phyloP scores from a whole-genome alignment of 495 filamentous ascomycete genomes.

The Neurospora tetraspora region DNA sequence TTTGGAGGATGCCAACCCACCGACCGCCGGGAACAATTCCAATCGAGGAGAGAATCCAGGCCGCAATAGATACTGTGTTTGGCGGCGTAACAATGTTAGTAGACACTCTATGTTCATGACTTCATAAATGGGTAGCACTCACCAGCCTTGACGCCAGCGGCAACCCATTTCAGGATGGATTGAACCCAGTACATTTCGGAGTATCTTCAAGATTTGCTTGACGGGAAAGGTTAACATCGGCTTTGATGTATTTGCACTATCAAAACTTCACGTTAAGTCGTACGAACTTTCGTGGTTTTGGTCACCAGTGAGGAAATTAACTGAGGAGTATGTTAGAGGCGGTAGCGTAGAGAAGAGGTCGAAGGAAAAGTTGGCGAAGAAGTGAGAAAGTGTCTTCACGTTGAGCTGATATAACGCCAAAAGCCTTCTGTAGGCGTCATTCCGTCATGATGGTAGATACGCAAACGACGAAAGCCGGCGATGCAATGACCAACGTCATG shows the following conservation, averaged over 20 bases:
- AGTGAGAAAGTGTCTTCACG: neutral
- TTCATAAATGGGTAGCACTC: neutral
- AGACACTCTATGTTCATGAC: too few relatives aligned
- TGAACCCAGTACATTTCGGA: neutral
- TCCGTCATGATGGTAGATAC: neutral
- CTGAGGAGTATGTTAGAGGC: neutral
- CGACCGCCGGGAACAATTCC: too few relatives aligned
- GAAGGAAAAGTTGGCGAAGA: neutral
- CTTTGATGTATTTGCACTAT: neutral
- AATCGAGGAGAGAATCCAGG: too few relatives aligned
- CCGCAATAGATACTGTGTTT: neutral
- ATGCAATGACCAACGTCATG: neutral
- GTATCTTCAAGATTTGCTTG: neutral
- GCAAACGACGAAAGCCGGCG: neutral
- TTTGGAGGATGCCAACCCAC: too few relatives aligned
- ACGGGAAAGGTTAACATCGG: neutral
- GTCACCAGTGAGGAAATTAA: neutral
- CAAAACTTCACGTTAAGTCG: neutral
- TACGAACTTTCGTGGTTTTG: neutral
- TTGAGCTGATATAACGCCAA: neutral
- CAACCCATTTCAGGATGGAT: neutral
- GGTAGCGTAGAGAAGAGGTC: neutral
- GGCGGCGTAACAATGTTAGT: too few relatives aligned
- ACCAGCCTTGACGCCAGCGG: neutral
- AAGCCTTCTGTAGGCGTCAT: neutral